phyloP scores from a whole-genome alignment of 2,329 filamentous ascomycete genomes.

The Cadophora sp. region DNA sequence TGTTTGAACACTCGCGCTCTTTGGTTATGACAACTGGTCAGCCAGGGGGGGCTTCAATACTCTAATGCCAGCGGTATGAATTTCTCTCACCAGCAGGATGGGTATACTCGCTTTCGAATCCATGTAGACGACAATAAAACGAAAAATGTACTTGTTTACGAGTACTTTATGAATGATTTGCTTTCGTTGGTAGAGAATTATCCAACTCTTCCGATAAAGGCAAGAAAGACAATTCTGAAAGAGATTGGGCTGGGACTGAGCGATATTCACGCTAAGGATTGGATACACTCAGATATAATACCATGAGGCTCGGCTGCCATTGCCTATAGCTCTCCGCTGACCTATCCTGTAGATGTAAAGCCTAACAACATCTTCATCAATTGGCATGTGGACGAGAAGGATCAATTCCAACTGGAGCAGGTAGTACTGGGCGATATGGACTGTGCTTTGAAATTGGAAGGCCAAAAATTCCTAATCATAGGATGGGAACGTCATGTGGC shows the following conservation, averaged over 20 bases:
- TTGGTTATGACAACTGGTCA: too few relatives aligned
- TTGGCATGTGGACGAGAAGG: constrained; percentile 12
- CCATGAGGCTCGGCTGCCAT: constrained; percentile 10
- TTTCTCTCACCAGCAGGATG: too few relatives aligned
- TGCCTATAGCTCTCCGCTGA: constrained; percentile 19
- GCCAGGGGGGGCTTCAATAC: too few relatives aligned
- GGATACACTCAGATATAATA: constrained; percentile 30
- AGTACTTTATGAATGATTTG: constrained; percentile 14
- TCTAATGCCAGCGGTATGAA: too few relatives aligned
- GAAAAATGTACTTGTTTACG: constrained; percentile 13
- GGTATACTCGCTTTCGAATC: constrained; percentile 11
- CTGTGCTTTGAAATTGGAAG: constrained; percentile 28
- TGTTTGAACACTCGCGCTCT: too few relatives aligned
- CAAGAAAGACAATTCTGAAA: constrained; percentile 14
- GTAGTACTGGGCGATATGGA: constrained; percentile 5
- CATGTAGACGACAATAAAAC: constrained; percentile 7
- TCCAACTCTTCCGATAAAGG: constrained; percentile 7
- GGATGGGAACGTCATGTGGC: constrained; percentile 34
- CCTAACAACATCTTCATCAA: constrained; percentile 13
- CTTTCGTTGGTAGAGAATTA: constrained; percentile 16
- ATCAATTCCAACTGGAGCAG: constrained; percentile 13
- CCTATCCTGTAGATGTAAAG: constrained; percentile 10
- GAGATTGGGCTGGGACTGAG: constrained; percentile 22
- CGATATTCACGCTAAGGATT: constrained; percentile 28
- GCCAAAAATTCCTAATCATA: constrained; percentile 24